A percentile compares a stretch with the other conserved stretches of the same genome.
Conservation (phyloP, 306 rosid genomes). For the Crotalaria pallida region DNA sequence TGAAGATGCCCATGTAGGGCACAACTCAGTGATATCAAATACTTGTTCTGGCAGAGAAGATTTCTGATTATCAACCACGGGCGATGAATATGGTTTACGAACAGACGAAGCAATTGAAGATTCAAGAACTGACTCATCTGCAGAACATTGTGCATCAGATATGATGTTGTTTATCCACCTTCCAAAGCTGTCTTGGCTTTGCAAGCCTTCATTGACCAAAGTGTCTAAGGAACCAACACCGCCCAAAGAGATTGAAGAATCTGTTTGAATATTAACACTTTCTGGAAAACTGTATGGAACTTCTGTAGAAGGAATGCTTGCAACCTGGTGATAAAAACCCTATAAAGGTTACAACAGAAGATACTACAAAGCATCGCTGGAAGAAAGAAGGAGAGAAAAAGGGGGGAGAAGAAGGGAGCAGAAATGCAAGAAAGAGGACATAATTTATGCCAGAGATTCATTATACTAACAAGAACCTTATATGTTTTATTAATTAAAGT, state of each 20-base stretch:
- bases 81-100: conserved; percentile 40
- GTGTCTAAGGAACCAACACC: conserved; percentile 32
- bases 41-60: conserved; percentile 55
- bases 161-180: conserved; percentile 56
- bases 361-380: background rate
- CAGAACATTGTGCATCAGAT: conserved; percentile 38
- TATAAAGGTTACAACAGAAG: conserved; percentile 1
- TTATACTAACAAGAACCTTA: background rate
- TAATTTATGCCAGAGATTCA: background rate
- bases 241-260: conserved; percentile 23
- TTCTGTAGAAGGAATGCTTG: conserved; percentile 31
- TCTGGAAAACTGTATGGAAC: conserved; percentile 28
- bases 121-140: conserved; percentile 40
- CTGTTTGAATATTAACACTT: conserved; percentile 23
- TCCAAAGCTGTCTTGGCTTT: conserved; percentile 86
- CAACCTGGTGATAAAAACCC: conserved; percentile 40
- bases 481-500: background rate
- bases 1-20: conserved; percentile 84
- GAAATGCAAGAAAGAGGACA: too few relatives aligned
- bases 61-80: conserved; percentile 34
- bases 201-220: conserved; percentile 51
- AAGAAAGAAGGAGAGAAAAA: background rate
- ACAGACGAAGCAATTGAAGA: conserved; percentile 41
- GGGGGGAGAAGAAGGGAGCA: background rate
- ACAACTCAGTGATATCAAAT: conserved; percentile 69